Conservation (phyloP, 371 early-diverging fungal genomes). For the Lichtheimia corymbifera region DNA sequence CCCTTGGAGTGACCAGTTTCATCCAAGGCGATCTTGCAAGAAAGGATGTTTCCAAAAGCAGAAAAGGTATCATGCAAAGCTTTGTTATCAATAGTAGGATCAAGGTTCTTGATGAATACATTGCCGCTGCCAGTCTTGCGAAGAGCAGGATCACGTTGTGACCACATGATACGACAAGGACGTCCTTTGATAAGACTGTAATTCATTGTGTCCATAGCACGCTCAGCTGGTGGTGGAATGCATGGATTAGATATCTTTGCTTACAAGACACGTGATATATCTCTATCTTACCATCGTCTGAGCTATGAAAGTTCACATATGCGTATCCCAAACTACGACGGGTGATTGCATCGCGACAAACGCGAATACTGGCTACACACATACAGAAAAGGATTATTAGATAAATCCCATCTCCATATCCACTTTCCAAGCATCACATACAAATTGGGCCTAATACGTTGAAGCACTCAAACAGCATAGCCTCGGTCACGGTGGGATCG, state of each 20-base stretch:
- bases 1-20: conserved; percentile 80
- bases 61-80: conserved; percentile 95
- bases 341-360: conserved; percentile 96
- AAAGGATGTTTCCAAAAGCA: conserved; percentile 90
- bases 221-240: conserved; percentile 64
- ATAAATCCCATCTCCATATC: too few species aligned
- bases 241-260: background rate
- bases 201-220: conserved; percentile 93
- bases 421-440: too few species aligned
- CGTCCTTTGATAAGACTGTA: conserved; percentile 91
- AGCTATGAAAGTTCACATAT: conserved; percentile 93
- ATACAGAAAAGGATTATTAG: too few species aligned
- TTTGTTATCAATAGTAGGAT: conserved; percentile 92
- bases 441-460: conserved; percentile 79
- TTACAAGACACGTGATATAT: conserved; percentile 9
- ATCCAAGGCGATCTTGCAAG: conserved; percentile 91
- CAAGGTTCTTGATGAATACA: conserved; percentile 99
- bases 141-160: conserved; percentile 95
- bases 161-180: conserved; percentile 99
- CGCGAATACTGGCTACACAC: conserved; percentile 91
- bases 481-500: conserved; percentile 94
- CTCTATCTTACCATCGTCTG: conserved; percentile 59
- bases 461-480: conserved; percentile 95
- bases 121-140: conserved; percentile 94
- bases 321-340: conserved; percentile 96